Percentiles rank a stretch among this genome's conserved stretches.
phyloP scores from a whole-genome alignment of 306 rosid genomes.

The Fagus crenata region DNA sequence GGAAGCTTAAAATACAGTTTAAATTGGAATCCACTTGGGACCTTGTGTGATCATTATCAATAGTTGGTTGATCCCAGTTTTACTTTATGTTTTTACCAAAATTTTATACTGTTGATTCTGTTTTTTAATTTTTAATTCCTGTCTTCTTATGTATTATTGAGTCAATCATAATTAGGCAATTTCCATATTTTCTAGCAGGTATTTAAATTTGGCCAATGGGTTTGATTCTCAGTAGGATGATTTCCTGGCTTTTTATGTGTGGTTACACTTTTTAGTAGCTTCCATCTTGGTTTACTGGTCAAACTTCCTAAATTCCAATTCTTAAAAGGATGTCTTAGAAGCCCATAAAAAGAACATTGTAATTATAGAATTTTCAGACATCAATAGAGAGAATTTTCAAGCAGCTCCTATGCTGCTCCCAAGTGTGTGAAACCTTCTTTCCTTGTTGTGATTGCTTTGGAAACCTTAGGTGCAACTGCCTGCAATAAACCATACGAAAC shows the following conservation, averaged over 20 bases:
- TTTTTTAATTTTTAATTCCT: background rate
- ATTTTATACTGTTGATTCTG: background rate
- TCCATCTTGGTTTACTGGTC: background rate
- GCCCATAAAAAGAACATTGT: background rate
- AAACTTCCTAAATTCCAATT: background rate
- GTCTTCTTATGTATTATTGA: background rate
- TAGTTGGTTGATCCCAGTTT: background rate
- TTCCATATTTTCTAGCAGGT: background rate
- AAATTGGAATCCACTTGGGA: background rate
- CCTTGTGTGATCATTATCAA: background rate
- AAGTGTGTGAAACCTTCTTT: background rate
- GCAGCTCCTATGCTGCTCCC: background rate
- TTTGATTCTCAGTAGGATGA: background rate
- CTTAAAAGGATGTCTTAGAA: background rate
- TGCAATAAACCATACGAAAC: background rate
- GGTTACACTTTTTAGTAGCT: too few species aligned
- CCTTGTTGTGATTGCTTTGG: background rate
- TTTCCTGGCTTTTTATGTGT: background rate
- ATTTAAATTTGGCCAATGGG: background rate
- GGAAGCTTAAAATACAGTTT: background rate
- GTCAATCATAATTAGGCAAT: background rate
- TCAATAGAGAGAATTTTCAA: background rate
- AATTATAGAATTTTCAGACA: background rate
- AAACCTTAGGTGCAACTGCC: background rate
- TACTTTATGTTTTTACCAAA: background rate